phyloP scores from a whole-genome alignment of 305 asterid species.

The Solanum chacoense region DNA sequence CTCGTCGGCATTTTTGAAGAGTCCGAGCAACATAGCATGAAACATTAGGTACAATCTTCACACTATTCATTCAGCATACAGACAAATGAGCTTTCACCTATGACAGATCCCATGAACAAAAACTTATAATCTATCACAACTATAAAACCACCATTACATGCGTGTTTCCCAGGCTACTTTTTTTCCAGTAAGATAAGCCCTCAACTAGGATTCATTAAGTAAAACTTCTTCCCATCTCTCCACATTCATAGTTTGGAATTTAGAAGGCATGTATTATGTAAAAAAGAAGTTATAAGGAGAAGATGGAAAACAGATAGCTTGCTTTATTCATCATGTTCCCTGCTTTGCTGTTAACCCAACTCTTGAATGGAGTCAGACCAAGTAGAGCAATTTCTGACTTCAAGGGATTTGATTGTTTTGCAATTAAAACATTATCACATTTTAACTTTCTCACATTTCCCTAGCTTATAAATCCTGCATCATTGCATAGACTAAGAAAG shows the following conservation, averaged over 20 bases:
- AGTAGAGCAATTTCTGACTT: neutral
- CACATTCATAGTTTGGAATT: neutral
- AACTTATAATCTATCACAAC: neutral
- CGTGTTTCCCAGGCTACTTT: neutral
- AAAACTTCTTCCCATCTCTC: neutral
- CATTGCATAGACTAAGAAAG: neutral
- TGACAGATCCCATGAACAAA: neutral
- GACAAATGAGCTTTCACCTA: neutral
- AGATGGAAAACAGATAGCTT: neutral
- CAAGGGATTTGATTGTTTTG: neutral
- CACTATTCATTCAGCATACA: neutral
- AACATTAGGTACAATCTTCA: neutral
- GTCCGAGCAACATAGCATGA: neutral
- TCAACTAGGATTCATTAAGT: neutral
- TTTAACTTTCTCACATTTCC: neutral
- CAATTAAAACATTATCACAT: neutral
- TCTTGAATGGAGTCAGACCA: neutral
- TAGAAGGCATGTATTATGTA: neutral
- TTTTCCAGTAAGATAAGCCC: neutral
- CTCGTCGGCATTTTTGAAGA: no score
- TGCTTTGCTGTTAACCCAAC: neutral
- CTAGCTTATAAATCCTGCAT: neutral
- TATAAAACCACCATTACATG: neutral
- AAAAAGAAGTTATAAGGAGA: neutral
- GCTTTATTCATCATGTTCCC: neutral